Evolutionary conservation across 2,329 filamentous ascomycete species (phyloP), one percentile per base, ranked within the genome.

Genomic region (Ceratocystis cubensis): DNA sequence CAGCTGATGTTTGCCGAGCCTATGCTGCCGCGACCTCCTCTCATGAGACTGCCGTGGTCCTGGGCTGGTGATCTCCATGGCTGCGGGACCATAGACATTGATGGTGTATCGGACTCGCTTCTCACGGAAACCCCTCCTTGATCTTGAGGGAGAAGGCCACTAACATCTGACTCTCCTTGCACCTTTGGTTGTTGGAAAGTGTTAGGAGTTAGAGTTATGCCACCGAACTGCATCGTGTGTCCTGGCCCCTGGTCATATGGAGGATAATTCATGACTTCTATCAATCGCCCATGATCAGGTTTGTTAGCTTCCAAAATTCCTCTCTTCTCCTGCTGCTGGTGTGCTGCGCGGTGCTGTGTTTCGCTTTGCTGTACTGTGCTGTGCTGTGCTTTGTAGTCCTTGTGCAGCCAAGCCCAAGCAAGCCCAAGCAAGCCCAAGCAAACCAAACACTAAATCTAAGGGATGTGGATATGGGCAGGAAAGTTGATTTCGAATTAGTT

Each of bases 241-340:
- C 20, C 15, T 46, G 41, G 10, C 41, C 45, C 61, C 41, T 63
- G 61, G 48, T 20, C 50, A 65, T 65, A 65, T 56, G n/a, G 63
- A 46, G 50, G 41, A 44, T 63, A 65, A 59, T 65, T 65, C 63
- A 65, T 65, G 37, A 20, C 30, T n/a, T 65, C 63, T 65, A 30
- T 30, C 22, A 57, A 30, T 30, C 22, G 17, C 53, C 53, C 53
- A 57, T 57, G 25, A 33, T 57, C 53, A 57, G 53, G 4, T 15
- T 57, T 22, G 53, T 57, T 57, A 57, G 25, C 53, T 57, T 57
- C 22, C 22, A 57, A 56, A 56, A 56, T 13, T 25, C 45, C 45
- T 48, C 17, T 57, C 22, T 28, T 33, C 25, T 28, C 22, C 53
- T 33, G 15, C 25, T 25, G 25, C n/a, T 48, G 41, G 8, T 63